Evolutionary conservation across 768 basidiomycete genomes (phyloP), one percentile per base, ranked within the genome.

Genomic region (Xanthoconium stramineum): DNA sequence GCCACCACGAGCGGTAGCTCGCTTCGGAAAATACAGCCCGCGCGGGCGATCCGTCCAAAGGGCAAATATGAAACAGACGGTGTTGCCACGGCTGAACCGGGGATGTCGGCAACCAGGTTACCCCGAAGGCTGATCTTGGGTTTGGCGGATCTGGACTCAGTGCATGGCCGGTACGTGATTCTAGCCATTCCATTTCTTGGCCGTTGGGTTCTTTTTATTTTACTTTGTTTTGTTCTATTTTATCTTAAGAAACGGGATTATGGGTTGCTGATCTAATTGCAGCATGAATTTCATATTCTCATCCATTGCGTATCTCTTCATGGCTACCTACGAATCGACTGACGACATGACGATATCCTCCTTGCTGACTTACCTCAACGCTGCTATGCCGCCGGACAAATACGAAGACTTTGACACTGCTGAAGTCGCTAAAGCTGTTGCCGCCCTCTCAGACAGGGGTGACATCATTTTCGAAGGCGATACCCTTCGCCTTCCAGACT

Each of bases 331-430:
- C 70, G 84, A 82, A 57, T 61, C 75, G 15, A 70, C 78, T 24
- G 88, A 90, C 70, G 85, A 88, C 58, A 75, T 91, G 74, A 81
- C 81, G 8, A 83, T 91, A 64, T 85, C 85, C 3, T 73, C 85
- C 10, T 74, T 91, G 28, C 73, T 91, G 35, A 79, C 84, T 5
- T 89, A 88, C 68, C 77, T 91, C 53, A 90, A 90, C 63, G 83
- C 87, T 3, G 87, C 87, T 6, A 81, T 90, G 74, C 89, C 89
- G 5, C 76, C 75, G 29, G 88, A 89, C 66, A 90, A 90, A 70
- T 83, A 89, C 65, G 88, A 90, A 73, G 88, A 91, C 60, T 91
- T 88, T 58, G 88, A 91, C 69, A 88, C 86, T 13, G 77, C 78
- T 2, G 89, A 91, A 71, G 86, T 91, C 17, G 78, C 78, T 7